Base-by-base conservation (phyloP, 2,329 filamentous ascomycete species). In the Arthrinium puccinioides region DNA sequence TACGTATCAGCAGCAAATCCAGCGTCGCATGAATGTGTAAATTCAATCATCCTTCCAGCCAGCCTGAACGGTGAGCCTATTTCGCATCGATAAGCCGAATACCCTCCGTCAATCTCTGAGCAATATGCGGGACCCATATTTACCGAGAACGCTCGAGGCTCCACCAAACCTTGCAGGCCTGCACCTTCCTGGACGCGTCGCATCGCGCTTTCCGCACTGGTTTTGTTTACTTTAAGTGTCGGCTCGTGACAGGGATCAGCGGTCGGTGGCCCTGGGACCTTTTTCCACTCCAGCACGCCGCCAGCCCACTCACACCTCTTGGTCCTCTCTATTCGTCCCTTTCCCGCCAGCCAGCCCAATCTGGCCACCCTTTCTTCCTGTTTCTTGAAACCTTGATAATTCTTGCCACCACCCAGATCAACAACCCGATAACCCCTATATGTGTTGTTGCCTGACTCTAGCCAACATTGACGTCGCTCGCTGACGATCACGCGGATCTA, bases 211-310 rank as follows among this genome's bases (percentile, higher is more conserved):
- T 36, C 24, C 18, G 23, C 14, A 26, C 13, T 14, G 11, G 23
- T 14, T 36, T 36, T 36, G 33, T 36, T 36, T 36, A 36, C 33
- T 36, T 27, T 28, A 36, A 36, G 33, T 36, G 24, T 36, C 33
- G 15, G 24, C 9, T n/a, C 21, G 14, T 23, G 33, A 25, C 33
- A 28, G 33, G 24, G 33, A 36, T 36, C 15, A 24, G 23, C 33
- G 24, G 33, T n/a, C 11, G 5, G 15, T 11, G 18, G 31, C 20
- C 15, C 31, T 20, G 18, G 20, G 20, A 16, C 20, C 20, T 33
- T 33, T 33, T 21, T 21, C 21, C 31, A 23, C 18, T 14, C 18
- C 16, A 10, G 20, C 20, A 23, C 9, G 20, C 24, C 31, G 11
- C 31, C 21, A 33, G 19, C n/a, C 30, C 19, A 20, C 19, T 23